Evolutionary conservation across 1,284 basidiomycete genomes (phyloP), one percentile per base, ranked within the genome.

Genomic region (Rhodotorula mucilaginosa): DNA sequence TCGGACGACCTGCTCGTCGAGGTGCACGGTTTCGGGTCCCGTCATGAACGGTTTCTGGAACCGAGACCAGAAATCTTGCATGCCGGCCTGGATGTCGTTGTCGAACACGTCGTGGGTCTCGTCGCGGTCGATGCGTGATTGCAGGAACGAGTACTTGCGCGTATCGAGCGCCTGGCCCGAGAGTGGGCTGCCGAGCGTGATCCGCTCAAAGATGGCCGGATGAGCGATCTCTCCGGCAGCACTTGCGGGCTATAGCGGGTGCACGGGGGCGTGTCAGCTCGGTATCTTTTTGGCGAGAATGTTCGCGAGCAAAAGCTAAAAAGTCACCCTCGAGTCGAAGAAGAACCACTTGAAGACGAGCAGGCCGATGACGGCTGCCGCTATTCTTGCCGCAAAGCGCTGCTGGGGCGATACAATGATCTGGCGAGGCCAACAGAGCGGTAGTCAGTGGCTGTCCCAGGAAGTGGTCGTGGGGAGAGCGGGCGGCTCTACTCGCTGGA

Each of bases 1-100:
- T 65, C 92, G 84, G 61, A 97, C 90, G 69, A 89, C 89, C 80
- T 97, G 93, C 26, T 90, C 88, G 81, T 97, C 94, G 81, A 89
- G 88, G 74, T 92, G 89, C 0, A 90, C 85, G 0, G 93, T 95
- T 70, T 93, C 92, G 76, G 86, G 86, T 74, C 87, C 88, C 4
- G 86, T 84, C 60, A 74, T 76, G 66, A 77, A 79, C 19, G 94
- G 94, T 74, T 90, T 85, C 79, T 96, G 92, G 80, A 91, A 96
- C 34, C 91, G 84, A 23, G 89, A 87, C 94, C 94, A 97, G 79
- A 90, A 97, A 82, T 97, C 92, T 65, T 85, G 79, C 58, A 89
- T 86, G 16, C 94, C 94, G 77, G 90, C 87, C 62, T 83, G 82
- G 66, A 97, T 88, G 64, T 91, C 84, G 71, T 87, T 84, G 68